phyloP scores from a whole-genome alignment of 202 grass and related monocot species.

The Musa balbisiana region DNA sequence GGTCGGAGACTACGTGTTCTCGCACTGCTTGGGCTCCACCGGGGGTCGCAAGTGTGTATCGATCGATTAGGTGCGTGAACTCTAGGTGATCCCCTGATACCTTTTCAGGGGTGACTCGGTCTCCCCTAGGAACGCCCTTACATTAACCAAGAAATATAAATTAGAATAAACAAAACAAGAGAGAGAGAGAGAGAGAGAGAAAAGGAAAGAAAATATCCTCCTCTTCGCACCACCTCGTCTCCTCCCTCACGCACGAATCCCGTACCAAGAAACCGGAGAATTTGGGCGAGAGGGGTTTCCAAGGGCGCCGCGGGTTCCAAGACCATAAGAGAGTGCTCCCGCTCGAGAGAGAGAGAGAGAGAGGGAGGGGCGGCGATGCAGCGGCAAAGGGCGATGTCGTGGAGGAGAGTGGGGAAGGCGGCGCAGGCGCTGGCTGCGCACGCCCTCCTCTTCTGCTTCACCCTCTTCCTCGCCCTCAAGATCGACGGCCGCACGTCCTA shows the following conservation, averaged over 20 bases:
- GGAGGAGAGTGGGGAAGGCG: conserved; percentile 39
- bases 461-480: conserved; percentile 52
- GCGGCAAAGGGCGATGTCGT: conserved; percentile 27
- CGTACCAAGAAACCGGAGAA: not conserved
- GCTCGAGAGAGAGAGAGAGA: conserved; percentile 6
- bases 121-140: too few species aligned
- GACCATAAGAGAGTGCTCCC: not conserved
- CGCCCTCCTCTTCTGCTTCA: conserved; percentile 68
- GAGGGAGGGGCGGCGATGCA: not conserved
- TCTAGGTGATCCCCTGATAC: too few species aligned
- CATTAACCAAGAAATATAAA: too few species aligned
- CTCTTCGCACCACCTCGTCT: not conserved
- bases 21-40: too few species aligned
- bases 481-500: conserved; percentile 40
- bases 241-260: too few species aligned
- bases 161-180: too few species aligned
- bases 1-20: too few species aligned
- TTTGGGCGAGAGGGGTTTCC: not conserved
- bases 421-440: conserved; percentile 50
- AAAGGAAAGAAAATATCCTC: not conserved
- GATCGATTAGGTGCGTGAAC: too few species aligned
- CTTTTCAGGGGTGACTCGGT: too few species aligned
- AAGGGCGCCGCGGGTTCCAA: not conserved
- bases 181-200: not conserved
- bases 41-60: too few species aligned